Percentiles rank a stretch among this genome's conserved stretches.
Evolutionary conservation across 805 yeast genomes (phyloP).

Genomic region (Yarrowia sp.): DNA sequence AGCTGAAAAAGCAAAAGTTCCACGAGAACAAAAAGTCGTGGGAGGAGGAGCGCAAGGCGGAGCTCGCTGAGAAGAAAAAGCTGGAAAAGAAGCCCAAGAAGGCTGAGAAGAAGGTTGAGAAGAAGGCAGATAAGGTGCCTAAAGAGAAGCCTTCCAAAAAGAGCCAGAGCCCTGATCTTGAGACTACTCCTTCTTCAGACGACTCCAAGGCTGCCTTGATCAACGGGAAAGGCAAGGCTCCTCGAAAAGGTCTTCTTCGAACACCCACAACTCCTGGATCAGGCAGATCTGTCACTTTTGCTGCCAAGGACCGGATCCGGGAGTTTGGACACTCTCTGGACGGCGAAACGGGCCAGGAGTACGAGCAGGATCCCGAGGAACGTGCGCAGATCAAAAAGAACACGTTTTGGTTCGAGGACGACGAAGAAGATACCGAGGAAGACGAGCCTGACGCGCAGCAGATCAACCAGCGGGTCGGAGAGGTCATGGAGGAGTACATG

Average conservation of each 20-base stretch:
- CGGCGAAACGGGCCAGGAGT: conserved; percentile 8
- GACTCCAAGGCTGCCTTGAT: not conserved
- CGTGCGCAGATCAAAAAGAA: conserved; percentile 47
- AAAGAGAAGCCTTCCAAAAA: no score
- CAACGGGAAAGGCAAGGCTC: not conserved
- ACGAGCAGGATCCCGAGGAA: conserved; percentile 29
- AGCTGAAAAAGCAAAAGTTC: conserved; percentile 22
- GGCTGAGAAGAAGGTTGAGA: not conserved
- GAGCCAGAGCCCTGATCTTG: no score
- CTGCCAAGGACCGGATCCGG: conserved; percentile 41
- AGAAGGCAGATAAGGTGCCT: not conserved
- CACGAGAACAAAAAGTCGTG: not conserved
- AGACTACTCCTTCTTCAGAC: no score
- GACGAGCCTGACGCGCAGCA: not conserved
- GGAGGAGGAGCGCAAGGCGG: conserved; percentile 9
- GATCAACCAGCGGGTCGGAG: not conserved
- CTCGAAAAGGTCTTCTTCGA: not conserved
- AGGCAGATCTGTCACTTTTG: conserved; percentile 39
- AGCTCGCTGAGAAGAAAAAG: not conserved
- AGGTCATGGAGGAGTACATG: conserved; percentile 16
- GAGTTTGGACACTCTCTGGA: conserved; percentile 25
- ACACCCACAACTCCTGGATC: not conserved
- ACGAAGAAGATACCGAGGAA: conserved; percentile 22
- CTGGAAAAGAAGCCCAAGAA: conserved; percentile 5
- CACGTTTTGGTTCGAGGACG: conserved; percentile 53